Evolutionary conservation across 192 early-diverging fungal genomes (phyloP), one percentile per base, ranked within the genome.

Genomic region (Haplosporangium gracile): DNA sequence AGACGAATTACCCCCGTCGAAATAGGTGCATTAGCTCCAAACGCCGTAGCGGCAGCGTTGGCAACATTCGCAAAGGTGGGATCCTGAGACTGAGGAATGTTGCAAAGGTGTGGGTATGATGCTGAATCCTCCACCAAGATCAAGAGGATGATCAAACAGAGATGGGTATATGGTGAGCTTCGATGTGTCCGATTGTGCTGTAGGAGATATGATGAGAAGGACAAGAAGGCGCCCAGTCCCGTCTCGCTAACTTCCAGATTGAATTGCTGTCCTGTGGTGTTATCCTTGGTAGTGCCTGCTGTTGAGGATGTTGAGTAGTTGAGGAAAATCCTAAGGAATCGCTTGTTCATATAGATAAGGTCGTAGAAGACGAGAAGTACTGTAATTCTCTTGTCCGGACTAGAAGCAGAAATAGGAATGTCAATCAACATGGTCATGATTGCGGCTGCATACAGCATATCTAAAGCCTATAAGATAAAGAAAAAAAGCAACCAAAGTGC

Each of bases 361-460:
- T 93, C 92, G 69, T 92, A 92, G 40, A 91, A 78, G 8, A 84
- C 51, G 24, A 93, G 39, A 13, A 93, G 75, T 22, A 91, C 73
- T 2, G 90, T 81, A 11, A 88, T 60, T 55, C 89, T 83, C 32
- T 80, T 71, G 36, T 90, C 82, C 34, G 92, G 92, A 15, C 92
- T 93, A 39, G 34, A 74, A 43, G 29, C 40, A 42, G 2, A n/a
- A 43, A 47, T 20, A 45, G 2, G 49, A 4, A 70, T n/a, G 18
- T 80, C 32, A 80, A 63, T 80, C 11, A 34, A n/a, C 26, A 34
- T 49, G 4, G 22, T 38, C 24, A 15, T 76, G 20, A 24, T 22
- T 75, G 13, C 36, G 32, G 11, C 1, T 6, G 18, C 38, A 26
- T 40, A 26, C 26, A 13, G 40, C 8, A 43, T 34, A 47, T 2